Percentiles rank a stretch among this genome's conserved stretches.
Evolutionary conservation across 306 rosid genomes (phyloP).

Genomic region (Calophaca sinica): DNA sequence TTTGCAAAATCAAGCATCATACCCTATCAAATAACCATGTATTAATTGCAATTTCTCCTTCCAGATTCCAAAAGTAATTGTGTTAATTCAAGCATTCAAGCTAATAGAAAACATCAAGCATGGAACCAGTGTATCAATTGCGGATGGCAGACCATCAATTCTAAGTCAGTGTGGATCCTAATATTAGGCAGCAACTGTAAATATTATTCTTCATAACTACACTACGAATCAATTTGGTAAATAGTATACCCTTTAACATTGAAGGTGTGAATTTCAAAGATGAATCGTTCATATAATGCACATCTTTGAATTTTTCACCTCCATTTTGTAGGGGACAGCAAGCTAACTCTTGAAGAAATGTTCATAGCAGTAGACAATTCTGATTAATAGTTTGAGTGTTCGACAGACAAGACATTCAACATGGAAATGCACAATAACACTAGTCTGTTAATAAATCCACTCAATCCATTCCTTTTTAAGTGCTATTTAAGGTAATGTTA

Average conservation of each 20-base stretch:
- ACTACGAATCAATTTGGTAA: neutral
- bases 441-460: neutral
- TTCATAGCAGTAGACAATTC: neutral
- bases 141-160: neutral
- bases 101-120: conserved; percentile 16
- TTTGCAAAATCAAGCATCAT: conserved; percentile 80
- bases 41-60: conserved; percentile 35
- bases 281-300: neutral
- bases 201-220: conserved; percentile 9
- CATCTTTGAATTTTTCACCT: too few relatives aligned
- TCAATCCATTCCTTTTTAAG: too few relatives aligned
- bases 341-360: neutral
- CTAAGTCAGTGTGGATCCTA: neutral
- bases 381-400: neutral
- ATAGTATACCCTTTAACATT: neutral
- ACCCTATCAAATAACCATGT: conserved; percentile 60
- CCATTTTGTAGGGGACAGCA: too few relatives aligned
- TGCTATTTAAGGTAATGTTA: too few relatives aligned
- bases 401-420: neutral
- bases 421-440: neutral
- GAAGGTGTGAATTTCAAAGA: neutral
- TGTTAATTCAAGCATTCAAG: conserved; percentile 13
- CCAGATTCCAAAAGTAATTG: conserved; percentile 10
- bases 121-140: neutral
- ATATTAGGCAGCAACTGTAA: conserved; percentile 6